These are phyloP conservation scores for Cyclotella sp. DNA, from an alignment of 108 stramenopile species.

Conservation along the genomic window DNA sequence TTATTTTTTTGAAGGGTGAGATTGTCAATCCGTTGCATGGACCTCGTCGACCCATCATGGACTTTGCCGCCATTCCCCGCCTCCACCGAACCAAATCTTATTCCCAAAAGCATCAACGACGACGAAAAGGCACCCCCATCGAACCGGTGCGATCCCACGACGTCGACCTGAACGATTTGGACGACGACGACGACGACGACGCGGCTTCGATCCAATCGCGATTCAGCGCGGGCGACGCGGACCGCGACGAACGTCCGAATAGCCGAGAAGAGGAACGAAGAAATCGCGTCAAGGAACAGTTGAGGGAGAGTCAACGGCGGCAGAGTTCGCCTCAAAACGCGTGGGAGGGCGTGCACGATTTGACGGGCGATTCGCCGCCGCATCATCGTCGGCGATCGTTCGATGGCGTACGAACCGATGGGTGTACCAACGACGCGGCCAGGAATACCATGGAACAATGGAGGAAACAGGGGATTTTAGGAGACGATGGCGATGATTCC, in stretches of 20 bases:
- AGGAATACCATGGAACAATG: not conserved
- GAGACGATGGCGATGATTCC: not conserved
- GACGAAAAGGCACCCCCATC: not conserved
- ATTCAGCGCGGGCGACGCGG: not conserved
- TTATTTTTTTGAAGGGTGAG: no score
- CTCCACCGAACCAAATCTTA: no score
- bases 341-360: not conserved
- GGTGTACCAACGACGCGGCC: not conserved
- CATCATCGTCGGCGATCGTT: not conserved
- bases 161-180: no score
- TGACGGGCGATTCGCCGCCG: not conserved
- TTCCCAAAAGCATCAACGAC: no score
- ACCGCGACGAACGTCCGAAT: not conserved
- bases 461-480: not conserved
- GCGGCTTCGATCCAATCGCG: not conserved
- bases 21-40: no score
- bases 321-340: no score
- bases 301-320: not conserved
- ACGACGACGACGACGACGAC: not conserved
- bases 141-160: not conserved
- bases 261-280: not conserved
- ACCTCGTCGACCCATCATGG: no score
- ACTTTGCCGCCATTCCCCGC: no score
- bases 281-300: not conserved
- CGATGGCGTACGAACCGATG: conserved; percentile 11